phyloP scores from a whole-genome alignment of 495 filamentous ascomycete species.

The Penicillium dipodomyicola region DNA sequence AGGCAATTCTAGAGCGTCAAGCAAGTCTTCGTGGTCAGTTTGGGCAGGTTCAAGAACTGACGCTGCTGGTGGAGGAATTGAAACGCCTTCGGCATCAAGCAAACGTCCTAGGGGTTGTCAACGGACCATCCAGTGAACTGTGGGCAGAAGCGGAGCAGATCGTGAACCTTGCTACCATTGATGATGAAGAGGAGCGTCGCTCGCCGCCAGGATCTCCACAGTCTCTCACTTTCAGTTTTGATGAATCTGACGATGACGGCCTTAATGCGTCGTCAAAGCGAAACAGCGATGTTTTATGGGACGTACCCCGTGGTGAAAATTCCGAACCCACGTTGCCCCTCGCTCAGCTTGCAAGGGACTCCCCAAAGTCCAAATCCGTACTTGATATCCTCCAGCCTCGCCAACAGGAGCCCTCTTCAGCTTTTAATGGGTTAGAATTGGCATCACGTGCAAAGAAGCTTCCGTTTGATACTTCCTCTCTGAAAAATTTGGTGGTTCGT shows the following conservation, averaged over 20 bases:
- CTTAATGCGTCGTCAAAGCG: constrained; percentile 35
- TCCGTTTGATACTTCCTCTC: constrained; percentile 86
- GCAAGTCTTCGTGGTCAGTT: constrained; percentile 82
- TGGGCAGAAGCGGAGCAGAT: constrained; percentile 90
- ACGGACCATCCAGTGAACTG: constrained; percentile 59
- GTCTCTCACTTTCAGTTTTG: constrained; percentile 53
- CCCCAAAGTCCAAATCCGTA: constrained; percentile 70
- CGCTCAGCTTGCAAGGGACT: constrained; percentile 34
- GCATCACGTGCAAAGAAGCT: constrained; percentile 66
- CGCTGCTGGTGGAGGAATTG: constrained; percentile 74
- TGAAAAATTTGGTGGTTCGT: constrained; percentile 81
- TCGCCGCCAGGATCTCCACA: constrained; percentile 51
- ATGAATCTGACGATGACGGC: constrained; percentile 61
- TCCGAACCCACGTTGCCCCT: constrained; percentile 7
- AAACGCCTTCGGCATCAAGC: constrained; percentile 66
- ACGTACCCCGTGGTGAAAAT: constrained; percentile 5
- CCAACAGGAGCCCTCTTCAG: constrained; percentile 45
- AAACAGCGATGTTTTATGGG: constrained; percentile 39
- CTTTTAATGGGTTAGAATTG: constrained; percentile 37
- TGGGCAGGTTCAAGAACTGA: constrained; percentile 82
- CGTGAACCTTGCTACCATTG: constrained; percentile 78
- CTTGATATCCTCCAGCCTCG: constrained; percentile 80
- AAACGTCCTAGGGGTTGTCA: constrained; percentile 61
- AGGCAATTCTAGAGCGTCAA: constrained; percentile 79
- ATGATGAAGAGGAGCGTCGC: constrained; percentile 63